These are phyloP conservation scores for Hevea brasiliensis DNA, from an alignment of 345 rosid genomes.

Conservation along the genomic window DNA sequence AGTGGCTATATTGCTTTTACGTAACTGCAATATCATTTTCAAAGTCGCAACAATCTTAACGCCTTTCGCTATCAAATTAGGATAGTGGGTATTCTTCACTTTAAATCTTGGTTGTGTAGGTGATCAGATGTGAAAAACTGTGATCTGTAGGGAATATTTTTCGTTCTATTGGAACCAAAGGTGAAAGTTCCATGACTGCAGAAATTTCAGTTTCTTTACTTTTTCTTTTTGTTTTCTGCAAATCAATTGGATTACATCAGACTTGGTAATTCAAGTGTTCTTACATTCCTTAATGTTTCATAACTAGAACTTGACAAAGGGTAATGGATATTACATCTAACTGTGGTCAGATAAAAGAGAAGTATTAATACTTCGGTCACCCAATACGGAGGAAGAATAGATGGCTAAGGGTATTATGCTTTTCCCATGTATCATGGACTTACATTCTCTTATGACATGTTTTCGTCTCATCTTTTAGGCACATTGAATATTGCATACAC, in stretches of 20 bases:
- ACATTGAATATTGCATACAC: constrained; percentile 90
- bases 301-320: background rate
- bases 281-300: background rate
- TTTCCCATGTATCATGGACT: background rate
- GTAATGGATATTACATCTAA: background rate
- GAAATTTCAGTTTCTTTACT: background rate
- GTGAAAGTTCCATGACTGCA: background rate
- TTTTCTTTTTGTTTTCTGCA: background rate
- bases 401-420: background rate
- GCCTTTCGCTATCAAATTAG: background rate
- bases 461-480: constrained; percentile 49
- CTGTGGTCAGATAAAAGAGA: background rate
- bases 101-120: background rate
- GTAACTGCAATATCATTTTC: background rate
- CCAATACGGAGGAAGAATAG: background rate
- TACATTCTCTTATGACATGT: background rate
- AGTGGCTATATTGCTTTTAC: background rate
- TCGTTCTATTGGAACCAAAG: background rate
- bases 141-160: background rate
- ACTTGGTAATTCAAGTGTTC: background rate
- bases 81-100: background rate
- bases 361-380: background rate
- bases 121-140: background rate
- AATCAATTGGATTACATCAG: background rate
- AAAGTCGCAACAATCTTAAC: background rate